Evolutionary conservation across 768 basidiomycete genomes (phyloP).

Genomic region (Podaxis rugospora): DNA sequence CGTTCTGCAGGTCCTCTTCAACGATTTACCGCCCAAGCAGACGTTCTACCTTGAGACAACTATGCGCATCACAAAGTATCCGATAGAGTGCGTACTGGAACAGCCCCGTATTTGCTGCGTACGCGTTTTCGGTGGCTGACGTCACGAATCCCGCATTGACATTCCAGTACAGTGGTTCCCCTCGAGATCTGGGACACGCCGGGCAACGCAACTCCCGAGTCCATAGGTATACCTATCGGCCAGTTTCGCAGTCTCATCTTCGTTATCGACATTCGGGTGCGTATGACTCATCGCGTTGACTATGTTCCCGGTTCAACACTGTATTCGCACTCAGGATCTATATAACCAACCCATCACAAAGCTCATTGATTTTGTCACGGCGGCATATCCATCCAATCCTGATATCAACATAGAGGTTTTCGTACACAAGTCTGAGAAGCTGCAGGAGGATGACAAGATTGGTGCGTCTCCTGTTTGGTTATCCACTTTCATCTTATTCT

Average conservation of each 20-base stretch:
- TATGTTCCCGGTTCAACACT: not conserved
- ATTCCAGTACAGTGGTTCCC: conserved; percentile 78
- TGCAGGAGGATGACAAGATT: conserved; percentile 88
- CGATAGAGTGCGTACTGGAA: conserved; percentile 65
- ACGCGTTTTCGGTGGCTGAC: conserved; percentile 11
- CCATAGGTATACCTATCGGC: conserved; percentile 69
- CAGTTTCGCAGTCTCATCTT: conserved; percentile 86
- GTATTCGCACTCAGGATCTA: conserved; percentile 50
- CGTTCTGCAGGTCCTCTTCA: conserved; percentile 89
- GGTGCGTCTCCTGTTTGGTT: conserved; percentile 41
- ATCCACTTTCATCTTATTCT: not conserved
- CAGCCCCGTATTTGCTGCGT: not conserved
- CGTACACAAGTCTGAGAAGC: conserved; percentile 91
- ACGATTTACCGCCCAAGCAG: conserved; percentile 75
- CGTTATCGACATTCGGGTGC: conserved; percentile 91
- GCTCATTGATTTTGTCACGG: conserved; percentile 76
- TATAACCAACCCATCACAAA: conserved; percentile 82
- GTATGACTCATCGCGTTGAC: conserved; percentile 21
- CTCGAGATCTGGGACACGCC: conserved; percentile 97
- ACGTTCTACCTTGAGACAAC: conserved; percentile 90
- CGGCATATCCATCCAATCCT: conserved; percentile 72
- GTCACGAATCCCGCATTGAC: conserved; percentile 9
- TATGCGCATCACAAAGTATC: conserved; percentile 66
- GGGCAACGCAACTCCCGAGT: conserved; percentile 74
- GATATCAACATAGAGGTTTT: conserved; percentile 84